These are phyloP conservation scores for Penicillium glabrum DNA, from an alignment of 2,329 filamentous ascomycete species.

Conservation along the genomic window DNA sequence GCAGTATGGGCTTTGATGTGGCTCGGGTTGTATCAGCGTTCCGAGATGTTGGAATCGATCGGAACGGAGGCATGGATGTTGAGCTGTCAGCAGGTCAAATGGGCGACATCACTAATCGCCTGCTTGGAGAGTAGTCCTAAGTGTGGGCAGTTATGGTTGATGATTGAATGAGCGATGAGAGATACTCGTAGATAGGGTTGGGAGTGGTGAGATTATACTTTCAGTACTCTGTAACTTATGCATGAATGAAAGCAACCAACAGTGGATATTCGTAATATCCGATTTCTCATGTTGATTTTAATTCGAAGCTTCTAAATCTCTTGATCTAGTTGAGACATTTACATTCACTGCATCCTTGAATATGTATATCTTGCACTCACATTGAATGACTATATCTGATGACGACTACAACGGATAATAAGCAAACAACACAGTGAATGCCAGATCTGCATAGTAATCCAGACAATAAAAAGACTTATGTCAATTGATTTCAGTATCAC, in stretches of 20 bases:
- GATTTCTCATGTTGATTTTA: too few relatives aligned
- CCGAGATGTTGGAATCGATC: constrained; percentile 75
- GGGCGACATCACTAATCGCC: constrained; percentile 81
- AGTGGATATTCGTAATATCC: not conserved
- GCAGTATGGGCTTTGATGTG: constrained; percentile 87
- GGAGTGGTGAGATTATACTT: not conserved
- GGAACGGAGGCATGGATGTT: constrained; percentile 75
- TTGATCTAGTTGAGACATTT: too few relatives aligned
- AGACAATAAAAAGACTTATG: too few relatives aligned
- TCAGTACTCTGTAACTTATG: not conserved
- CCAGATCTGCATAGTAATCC: too few relatives aligned
- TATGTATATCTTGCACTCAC: too few relatives aligned
- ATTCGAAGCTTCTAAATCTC: too few relatives aligned
- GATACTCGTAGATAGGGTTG: not conserved
- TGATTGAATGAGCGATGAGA: not conserved
- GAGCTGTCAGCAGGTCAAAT: constrained; percentile 87
- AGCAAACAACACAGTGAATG: too few relatives aligned
- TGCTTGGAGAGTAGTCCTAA: constrained; percentile 66
- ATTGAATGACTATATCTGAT: too few relatives aligned
- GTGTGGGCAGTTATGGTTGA: not conserved
- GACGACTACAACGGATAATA: too few relatives aligned
- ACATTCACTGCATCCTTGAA: too few relatives aligned
- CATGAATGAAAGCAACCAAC: not conserved
- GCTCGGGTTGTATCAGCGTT: constrained; percentile 85
- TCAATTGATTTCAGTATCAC: too few relatives aligned